These are phyloP conservation scores for Neohortaea acidophila DNA, from an alignment of 495 filamentous ascomycete species.

Conservation along the genomic window DNA sequence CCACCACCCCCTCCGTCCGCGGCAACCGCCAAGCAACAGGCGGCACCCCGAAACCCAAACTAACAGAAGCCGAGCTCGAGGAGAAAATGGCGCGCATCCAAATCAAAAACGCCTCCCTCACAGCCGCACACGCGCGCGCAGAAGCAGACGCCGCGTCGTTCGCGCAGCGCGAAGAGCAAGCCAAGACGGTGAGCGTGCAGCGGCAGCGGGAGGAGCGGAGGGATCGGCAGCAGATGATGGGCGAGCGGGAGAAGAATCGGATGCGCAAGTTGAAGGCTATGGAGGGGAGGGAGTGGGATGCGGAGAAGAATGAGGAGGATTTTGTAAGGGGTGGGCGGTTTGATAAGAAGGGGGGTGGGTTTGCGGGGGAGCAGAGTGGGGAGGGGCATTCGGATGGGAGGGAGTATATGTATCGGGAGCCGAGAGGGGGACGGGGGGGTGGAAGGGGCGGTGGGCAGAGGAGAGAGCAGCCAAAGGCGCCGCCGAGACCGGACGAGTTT, in stretches of 20 bases:
- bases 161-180: conserved; percentile 46
- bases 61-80: conserved; percentile 53
- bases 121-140: conserved; percentile 47
- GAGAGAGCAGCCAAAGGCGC: neutral
- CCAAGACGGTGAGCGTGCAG: conserved; percentile 25
- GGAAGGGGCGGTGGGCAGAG: neutral
- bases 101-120: conserved; percentile 40
- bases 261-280: conserved; percentile 52
- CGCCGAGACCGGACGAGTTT: conserved; percentile 14
- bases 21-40: conserved; percentile 57
- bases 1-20: conserved; percentile 37
- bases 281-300: conserved; percentile 61
- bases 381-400: conserved; percentile 13
- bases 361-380: conserved; percentile 13
- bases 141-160: conserved; percentile 56
- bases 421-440: conserved; percentile 4
- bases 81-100: conserved; percentile 44
- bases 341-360: conserved; percentile 10
- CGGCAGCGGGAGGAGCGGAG: conserved; percentile 41
- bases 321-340: conserved; percentile 16
- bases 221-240: conserved; percentile 46
- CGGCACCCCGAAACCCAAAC: conserved; percentile 45
- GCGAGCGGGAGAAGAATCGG: conserved; percentile 56
- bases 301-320: conserved; percentile 53
- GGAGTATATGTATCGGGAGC: conserved; percentile 14